Base-by-base conservation (phyloP, 768 basidiomycete genomes). In the Gyrodon lividus region DNA sequence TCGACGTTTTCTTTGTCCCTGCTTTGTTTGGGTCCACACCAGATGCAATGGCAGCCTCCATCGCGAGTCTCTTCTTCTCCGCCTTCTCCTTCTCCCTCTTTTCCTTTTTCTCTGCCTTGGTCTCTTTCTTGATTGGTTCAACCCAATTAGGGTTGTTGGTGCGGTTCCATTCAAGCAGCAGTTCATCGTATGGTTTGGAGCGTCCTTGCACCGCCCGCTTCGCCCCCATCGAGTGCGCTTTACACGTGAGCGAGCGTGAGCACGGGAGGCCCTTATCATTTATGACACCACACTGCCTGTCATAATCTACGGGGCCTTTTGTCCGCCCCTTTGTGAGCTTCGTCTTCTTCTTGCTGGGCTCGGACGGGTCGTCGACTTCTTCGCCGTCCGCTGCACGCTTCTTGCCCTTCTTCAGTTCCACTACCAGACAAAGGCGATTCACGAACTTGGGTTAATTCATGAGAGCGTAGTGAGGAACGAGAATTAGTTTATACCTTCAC, bases 151-250 rank as follows among this genome's bases (percentile, higher is more conserved):
- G 92, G 55, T 93, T 92, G 63, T 92, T 79, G 22, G 81, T 86
- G 30, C 89, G 84, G 61, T 92, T 87, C 92, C 92, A 98, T 46
- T 98, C 95, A 22, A 92, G 77, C 16, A 95, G 78, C 4, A 99
- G 80, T 38, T 87, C 86, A 62, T 97, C 94, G 64, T 92, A 98
- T 6, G 73, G 68, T 46, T 86, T 80, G 1, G 90, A 89, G 4
- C 96, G 90, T 30, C 92, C 92, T 55, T 81, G 79, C 1, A 99
- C 95, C 8, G 89, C 83, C 16, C 96, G 88, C 70, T 99, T 99
- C 10, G 92, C 89, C 13, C 92, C 92, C 87, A 99, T 96, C 2
- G 92, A 88, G 66, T 99, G 96, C 5, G 96, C 92, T 71, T 99
- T 99, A 76, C 96, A 99, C 0, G 96, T 98, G 33, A 99, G 79